Conservation (phyloP, 2,329 filamentous ascomycete genomes). For the Niveomyces coronatus region DNA sequence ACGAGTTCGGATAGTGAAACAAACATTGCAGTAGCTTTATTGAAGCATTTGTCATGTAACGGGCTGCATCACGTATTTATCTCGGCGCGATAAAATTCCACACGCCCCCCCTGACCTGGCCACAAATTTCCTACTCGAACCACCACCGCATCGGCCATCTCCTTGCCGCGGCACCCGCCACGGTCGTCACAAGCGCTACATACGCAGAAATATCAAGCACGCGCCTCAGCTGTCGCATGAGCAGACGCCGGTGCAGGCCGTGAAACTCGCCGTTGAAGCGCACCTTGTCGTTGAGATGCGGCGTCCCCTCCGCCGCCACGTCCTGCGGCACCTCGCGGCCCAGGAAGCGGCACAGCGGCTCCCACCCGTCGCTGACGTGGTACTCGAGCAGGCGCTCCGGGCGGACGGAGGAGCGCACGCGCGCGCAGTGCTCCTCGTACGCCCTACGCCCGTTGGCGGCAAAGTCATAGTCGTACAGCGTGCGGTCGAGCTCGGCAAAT, state of each 20-base stretch:
- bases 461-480: neutral
- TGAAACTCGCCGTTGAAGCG: neutral
- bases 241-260: neutral
- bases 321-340: conserved; percentile 3
- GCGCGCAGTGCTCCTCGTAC: conserved; percentile 9
- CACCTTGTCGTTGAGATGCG: conserved; percentile 4
- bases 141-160: neutral
- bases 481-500: neutral
- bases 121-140: no score
- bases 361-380: conserved; percentile 6
- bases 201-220: conserved; percentile 7
- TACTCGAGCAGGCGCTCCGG: conserved; percentile 10
- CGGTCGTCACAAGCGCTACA: neutral
- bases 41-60: no score
- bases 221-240: neutral
- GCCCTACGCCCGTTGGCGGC: neutral
- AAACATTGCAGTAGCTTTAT: no score
- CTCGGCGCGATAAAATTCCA: no score
- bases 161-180: conserved; percentile 2
- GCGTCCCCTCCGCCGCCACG: neutral
- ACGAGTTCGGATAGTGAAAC: no score
- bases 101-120: no score
- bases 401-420: conserved; percentile 9
- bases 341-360: conserved; percentile 7
- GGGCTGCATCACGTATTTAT: no score